These are phyloP conservation scores for Aurifilum marmelostoma DNA, from an alignment of 2,329 filamentous ascomycete species.

Conservation along the genomic window DNA sequence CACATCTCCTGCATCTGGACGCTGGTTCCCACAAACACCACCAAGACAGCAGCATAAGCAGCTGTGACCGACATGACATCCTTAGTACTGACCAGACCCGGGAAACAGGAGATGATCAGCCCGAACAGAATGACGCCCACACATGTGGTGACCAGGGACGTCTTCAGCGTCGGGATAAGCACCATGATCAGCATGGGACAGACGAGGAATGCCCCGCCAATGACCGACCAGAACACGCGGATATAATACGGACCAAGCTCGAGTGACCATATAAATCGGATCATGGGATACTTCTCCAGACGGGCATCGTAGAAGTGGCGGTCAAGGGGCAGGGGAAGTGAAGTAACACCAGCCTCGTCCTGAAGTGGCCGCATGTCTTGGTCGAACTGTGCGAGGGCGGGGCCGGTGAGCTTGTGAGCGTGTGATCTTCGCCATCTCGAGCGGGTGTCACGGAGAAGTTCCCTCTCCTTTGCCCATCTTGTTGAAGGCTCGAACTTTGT, in stretches of 20 bases:
- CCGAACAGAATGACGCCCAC: not conserved
- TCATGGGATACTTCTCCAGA: no score
- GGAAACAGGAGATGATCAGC: not conserved
- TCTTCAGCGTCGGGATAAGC: not conserved
- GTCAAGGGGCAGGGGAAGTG: no score
- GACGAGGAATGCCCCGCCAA: not conserved
- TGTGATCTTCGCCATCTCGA: not conserved
- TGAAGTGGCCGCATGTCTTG: not conserved
- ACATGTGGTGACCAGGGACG: not conserved
- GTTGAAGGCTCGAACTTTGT: not conserved
- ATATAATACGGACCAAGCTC: no score
- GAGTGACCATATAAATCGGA: no score
- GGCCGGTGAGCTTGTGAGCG: not conserved
- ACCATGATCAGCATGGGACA: slow-evolving; percentile 3
- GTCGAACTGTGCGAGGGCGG: not conserved
- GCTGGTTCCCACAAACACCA: slow-evolving; percentile 3
- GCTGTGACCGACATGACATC: slow-evolving; percentile 7
- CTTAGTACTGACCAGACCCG: not conserved
- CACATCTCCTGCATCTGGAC: no score
- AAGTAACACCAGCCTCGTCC: not conserved
- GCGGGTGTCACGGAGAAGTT: not conserved
- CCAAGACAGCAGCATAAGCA: slow-evolving; percentile 9
- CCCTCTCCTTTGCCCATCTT: not conserved
- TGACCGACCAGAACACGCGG: no score
- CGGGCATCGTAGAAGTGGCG: no score